Evolutionary conservation across 192 early-diverging fungal genomes (phyloP).

Genomic region (Coemansia sp.): DNA sequence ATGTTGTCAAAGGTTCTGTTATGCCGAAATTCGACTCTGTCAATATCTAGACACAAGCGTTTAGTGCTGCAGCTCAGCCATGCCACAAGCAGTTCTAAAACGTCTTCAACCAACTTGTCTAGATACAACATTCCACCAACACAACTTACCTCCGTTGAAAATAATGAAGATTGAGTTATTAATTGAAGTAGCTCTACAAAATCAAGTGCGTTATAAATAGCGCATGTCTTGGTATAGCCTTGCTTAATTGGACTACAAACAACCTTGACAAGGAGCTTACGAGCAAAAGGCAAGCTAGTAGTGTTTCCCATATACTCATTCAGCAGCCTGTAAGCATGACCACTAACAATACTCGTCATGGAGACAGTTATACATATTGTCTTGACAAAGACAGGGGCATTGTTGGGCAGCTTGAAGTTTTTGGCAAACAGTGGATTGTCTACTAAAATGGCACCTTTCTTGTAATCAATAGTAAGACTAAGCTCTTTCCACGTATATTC

Average conservation of each 20-base stretch:
- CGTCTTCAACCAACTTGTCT: background rate
- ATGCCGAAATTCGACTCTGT: background rate
- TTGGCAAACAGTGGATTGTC: background rate
- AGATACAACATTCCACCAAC: background rate
- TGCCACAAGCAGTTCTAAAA: background rate
- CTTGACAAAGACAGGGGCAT: background rate
- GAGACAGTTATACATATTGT: background rate
- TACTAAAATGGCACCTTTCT: background rate
- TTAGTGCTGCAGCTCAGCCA: background rate
- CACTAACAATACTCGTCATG: background rate
- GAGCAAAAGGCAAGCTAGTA: background rate
- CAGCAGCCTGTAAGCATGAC: background rate
- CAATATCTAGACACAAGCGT: background rate
- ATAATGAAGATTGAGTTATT: background rate
- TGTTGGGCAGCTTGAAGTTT: background rate
- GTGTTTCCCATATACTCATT: background rate
- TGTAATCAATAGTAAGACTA: background rate
- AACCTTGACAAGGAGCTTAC: background rate
- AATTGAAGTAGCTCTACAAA: background rate
- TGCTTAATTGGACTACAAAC: background rate
- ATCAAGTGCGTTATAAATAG: background rate
- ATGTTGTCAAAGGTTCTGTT: background rate
- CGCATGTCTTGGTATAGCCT: background rate
- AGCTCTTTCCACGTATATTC: background rate
- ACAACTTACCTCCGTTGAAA: background rate